Conservation (phyloP, 768 basidiomycete genomes). For the Lactifluus pinguis region DNA sequence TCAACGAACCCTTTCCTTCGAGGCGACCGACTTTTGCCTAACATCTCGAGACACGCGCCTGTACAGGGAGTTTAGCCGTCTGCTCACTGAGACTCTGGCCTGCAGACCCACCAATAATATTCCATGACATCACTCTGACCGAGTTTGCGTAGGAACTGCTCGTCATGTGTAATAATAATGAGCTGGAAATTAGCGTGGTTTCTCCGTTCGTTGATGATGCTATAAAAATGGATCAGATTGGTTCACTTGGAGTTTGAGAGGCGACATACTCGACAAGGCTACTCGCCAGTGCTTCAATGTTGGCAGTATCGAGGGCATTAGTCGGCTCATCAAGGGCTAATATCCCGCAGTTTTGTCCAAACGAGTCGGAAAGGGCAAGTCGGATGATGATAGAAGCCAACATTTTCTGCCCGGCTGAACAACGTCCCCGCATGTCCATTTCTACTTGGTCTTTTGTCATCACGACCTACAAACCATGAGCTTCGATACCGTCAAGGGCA, state of each 20-base stretch:
- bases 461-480: conserved; percentile 57
- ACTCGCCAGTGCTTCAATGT: conserved; percentile 87
- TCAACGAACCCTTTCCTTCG: conserved; percentile 25
- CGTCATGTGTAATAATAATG: conserved; percentile 95
- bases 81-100: not conserved
- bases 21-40: conserved; percentile 35
- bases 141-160: conserved; percentile 84
- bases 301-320: conserved; percentile 92
- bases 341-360: conserved; percentile 96
- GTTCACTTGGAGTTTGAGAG: not conserved
- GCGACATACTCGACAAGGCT: conserved; percentile 81
- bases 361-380: conserved; percentile 92
- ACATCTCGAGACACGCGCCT: conserved; percentile 75
- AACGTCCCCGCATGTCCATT: conserved; percentile 99
- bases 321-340: conserved; percentile 97
- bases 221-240: conserved; percentile 26
- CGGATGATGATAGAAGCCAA: conserved; percentile 97
- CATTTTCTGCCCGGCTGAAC: conserved; percentile 98
- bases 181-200: conserved; percentile 90
- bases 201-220: conserved; percentile 91
- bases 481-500: conserved; percentile 7
- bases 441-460: conserved; percentile 99
- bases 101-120: conserved; percentile 68
- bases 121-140: conserved; percentile 92
- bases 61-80: conserved; percentile 1